phyloP scores from a whole-genome alignment of 176 grass and related monocot genomes.

The Thinopyrum elongatum region DNA sequence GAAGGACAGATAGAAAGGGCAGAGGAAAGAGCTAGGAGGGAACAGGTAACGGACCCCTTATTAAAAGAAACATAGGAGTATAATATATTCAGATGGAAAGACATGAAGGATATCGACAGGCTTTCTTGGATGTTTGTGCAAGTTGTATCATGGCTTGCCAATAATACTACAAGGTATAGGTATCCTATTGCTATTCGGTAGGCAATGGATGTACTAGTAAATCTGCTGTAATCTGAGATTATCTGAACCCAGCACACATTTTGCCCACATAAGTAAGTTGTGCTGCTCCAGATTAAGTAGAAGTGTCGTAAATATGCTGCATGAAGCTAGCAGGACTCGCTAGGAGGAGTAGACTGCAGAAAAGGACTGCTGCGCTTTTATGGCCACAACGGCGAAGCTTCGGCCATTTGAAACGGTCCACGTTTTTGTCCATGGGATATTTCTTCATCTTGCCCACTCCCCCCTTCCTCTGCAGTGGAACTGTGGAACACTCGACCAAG shows the following conservation, averaged over 20 bases:
- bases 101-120: background rate
- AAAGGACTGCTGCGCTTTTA: background rate
- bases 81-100: background rate
- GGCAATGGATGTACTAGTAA: background rate
- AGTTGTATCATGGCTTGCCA: background rate
- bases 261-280: background rate
- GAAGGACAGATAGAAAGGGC: background rate
- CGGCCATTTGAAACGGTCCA: conserved; percentile 2
- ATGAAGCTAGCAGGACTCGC: background rate
- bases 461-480: background rate
- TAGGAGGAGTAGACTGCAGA: no score
- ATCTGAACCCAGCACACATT: background rate
- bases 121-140: background rate
- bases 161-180: no score
- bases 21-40: background rate
- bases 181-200: background rate
- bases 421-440: background rate
- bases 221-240: background rate
- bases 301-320: background rate
- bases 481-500: background rate
- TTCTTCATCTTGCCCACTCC: background rate
- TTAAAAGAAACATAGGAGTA: background rate
- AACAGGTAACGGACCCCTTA: background rate
- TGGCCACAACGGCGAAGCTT: background rate
- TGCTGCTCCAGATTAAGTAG: background rate